Percentiles rank a stretch among this genome's conserved stretches.
Conservation (phyloP, 768 basidiomycete species). For the Coprinopsis cinerea region DNA sequence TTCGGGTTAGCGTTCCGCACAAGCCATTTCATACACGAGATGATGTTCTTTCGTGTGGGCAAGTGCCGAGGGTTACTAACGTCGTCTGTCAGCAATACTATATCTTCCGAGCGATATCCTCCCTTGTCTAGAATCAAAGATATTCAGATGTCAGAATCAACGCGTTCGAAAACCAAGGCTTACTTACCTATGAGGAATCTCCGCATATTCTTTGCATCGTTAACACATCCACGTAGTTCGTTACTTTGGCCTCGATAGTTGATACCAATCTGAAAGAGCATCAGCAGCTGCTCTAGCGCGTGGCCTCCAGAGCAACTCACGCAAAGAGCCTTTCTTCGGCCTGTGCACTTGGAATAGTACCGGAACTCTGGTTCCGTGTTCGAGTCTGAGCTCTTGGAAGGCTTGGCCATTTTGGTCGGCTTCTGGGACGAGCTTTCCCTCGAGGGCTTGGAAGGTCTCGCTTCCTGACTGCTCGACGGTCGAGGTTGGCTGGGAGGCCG, state of each 20-base stretch:
- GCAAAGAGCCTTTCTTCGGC: conserved; percentile 74
- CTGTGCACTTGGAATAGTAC: conserved; percentile 75
- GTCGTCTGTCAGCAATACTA: conserved; percentile 68
- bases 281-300: neutral
- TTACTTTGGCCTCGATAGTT: conserved; percentile 64
- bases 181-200: conserved; percentile 59
- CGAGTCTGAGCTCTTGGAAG: conserved; percentile 6
- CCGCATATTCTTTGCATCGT: conserved; percentile 69
- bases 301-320: conserved; percentile 35
- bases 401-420: conserved; percentile 8
- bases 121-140: conserved; percentile 26
- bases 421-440: conserved; percentile 5
- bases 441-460: neutral
- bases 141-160: neutral
- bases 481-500: conserved; percentile 5
- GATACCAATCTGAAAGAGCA: conserved; percentile 58
- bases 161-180: neutral
- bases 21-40: conserved; percentile 52
- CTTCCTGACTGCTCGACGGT: neutral
- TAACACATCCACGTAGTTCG: conserved; percentile 71
- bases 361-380: conserved; percentile 9
- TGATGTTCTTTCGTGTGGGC: conserved; percentile 43
- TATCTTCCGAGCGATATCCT: conserved; percentile 53
- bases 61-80: conserved; percentile 32
- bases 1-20: conserved; percentile 61